A percentile compares a stretch with the other conserved stretches of the same genome.
Evolutionary conservation across 2,329 filamentous ascomycete genomes (phyloP).

Genomic region (Aschersonia sp.): DNA sequence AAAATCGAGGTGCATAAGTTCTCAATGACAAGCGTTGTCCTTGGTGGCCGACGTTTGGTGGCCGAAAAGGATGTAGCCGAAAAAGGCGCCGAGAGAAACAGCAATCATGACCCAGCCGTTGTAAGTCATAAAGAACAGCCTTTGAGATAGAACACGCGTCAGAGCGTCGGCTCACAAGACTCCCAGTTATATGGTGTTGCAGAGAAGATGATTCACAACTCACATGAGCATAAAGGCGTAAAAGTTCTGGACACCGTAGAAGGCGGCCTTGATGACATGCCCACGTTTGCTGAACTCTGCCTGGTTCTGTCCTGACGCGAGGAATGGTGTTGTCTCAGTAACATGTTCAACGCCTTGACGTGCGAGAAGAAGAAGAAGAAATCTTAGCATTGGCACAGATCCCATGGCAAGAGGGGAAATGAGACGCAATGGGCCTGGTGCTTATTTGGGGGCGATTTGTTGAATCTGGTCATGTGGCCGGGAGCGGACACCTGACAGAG

Average conservation of each 20-base stretch:
- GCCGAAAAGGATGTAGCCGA: constrained; percentile 78
- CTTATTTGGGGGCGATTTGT: no score
- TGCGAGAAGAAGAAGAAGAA: constrained; percentile 1
- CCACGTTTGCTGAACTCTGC: constrained; percentile 47
- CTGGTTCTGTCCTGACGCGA: constrained; percentile 60
- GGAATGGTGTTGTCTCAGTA: constrained; percentile 50
- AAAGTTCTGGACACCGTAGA: constrained; percentile 92
- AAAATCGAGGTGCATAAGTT: neutral
- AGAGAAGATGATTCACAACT: constrained; percentile 22
- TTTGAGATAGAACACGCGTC: constrained; percentile 19
- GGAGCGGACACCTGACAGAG: neutral
- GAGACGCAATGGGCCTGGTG: neutral
- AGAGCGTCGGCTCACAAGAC: no score
- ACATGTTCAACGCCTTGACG: constrained; percentile 20
- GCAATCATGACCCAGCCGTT: constrained; percentile 96
- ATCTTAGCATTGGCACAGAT: constrained; percentile 17
- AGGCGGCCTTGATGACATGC: constrained; percentile 62
- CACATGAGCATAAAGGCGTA: constrained; percentile 99
- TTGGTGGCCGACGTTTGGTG: constrained; percentile 57
- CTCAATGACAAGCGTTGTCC: constrained; percentile 81
- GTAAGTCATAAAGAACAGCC: constrained; percentile 99
- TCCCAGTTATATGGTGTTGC: no score
- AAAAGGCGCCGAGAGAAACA: constrained; percentile 74
- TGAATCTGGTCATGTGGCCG: neutral
- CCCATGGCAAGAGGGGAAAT: constrained; percentile 2